These are phyloP conservation scores for Zygotorulaspora danielsina DNA, from an alignment of 805 yeast species.

Conservation along the genomic window DNA sequence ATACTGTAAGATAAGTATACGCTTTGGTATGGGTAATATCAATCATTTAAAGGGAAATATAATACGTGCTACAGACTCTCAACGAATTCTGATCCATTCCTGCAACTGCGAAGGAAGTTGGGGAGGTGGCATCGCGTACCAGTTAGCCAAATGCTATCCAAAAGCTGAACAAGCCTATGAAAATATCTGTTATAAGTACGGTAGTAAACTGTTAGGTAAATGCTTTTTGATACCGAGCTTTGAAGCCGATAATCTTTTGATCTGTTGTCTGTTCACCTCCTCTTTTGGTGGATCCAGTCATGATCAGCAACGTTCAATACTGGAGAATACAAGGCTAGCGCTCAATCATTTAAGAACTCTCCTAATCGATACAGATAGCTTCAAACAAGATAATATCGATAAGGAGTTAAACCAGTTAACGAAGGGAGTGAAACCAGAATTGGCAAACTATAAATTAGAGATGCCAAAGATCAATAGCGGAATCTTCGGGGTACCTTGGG, in stretches of 20 bases:
- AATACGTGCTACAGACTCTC: conserved; percentile 14
- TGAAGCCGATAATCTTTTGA: conserved; percentile 17
- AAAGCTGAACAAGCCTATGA: conserved; percentile 49
- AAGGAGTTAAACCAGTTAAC: conserved; percentile 5
- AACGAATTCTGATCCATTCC: conserved; percentile 63
- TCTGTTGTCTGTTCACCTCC: conserved; percentile 76
- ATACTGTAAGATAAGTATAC: too few relatives aligned
- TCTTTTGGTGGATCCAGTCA: conserved; percentile 43
- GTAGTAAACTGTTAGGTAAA: conserved; percentile 44
- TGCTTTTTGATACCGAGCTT: conserved; percentile 28
- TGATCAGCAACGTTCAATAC: conserved; percentile 45
- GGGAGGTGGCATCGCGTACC: conserved; percentile 82
- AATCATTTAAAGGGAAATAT: conserved; percentile 23
- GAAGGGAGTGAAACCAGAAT: conserved; percentile 4
- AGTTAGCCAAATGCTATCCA: conserved; percentile 52
- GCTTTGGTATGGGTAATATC: conserved; percentile 16
- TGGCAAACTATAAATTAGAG: conserved; percentile 35
- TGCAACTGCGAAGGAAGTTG: conserved; percentile 76
- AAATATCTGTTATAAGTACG: conserved; percentile 23
- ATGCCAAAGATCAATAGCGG: conserved; percentile 84
- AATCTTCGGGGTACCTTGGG: conserved; percentile 78
- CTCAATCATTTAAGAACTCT: conserved; percentile 25
- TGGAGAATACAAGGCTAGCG: conserved; percentile 48
- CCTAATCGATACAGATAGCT: conserved; percentile 4
- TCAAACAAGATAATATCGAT: conserved; percentile 6